Conservation (phyloP, 305 asterid genomes). For the Solanum hybrid region DNA sequence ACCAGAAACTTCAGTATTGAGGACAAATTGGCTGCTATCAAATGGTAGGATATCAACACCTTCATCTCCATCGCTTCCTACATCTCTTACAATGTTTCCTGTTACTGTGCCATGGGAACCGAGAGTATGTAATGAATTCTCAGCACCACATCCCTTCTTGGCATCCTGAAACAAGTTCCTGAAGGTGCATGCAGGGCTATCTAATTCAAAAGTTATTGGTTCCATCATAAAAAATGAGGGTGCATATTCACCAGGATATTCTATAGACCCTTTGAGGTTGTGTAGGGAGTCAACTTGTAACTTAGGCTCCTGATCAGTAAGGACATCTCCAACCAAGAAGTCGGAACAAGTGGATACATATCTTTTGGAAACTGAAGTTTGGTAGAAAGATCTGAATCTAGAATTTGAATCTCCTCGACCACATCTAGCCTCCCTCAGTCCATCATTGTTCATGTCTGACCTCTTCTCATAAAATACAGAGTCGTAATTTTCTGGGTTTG, state of each 20-base stretch:
- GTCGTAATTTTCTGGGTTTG: constrained; percentile 2
- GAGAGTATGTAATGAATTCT: constrained; percentile 4
- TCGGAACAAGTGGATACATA: constrained; percentile 3
- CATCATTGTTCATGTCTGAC: constrained; percentile 4
- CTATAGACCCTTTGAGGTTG: constrained; percentile 8
- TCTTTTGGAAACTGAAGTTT: constrained; percentile 11
- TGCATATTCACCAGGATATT: constrained; percentile 16
- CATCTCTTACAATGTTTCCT: constrained; percentile 10
- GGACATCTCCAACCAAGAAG: constrained; percentile 17
- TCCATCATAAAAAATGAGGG: too few species aligned
- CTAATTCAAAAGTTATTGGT: constrained; percentile 7
- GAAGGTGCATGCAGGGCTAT: not conserved
- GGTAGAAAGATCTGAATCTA: constrained; percentile 6
- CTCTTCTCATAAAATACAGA: not conserved
- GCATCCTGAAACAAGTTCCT: constrained; percentile 3
- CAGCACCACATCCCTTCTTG: not conserved
- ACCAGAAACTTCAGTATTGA: constrained; percentile 8
- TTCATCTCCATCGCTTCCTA: not conserved
- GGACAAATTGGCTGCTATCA: constrained; percentile 8
- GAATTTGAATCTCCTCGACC: not conserved
- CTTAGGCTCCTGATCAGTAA: constrained; percentile 6
- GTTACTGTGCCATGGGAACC: not conserved
- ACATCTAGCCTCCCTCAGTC: constrained; percentile 9
- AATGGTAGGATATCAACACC: not conserved
- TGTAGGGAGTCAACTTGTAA: not conserved